phyloP scores from a whole-genome alignment of 306 rosid species.

The Vigna mungo region DNA sequence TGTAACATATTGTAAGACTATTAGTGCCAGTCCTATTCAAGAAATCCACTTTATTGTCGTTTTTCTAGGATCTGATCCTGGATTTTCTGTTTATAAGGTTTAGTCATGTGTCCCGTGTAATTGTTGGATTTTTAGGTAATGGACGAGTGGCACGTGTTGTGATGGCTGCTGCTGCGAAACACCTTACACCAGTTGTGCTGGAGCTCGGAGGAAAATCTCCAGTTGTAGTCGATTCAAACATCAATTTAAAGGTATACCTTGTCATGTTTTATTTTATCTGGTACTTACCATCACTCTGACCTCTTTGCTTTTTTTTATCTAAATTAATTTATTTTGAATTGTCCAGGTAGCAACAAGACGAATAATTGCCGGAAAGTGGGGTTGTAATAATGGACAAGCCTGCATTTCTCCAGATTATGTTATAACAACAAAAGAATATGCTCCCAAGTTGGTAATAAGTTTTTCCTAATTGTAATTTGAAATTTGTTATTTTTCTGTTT shows the following conservation, averaged over 20 bases:
- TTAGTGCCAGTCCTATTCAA: constrained; percentile 1
- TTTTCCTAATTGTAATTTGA: constrained; percentile 30
- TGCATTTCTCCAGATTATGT: constrained; percentile 88
- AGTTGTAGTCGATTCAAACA: constrained; percentile 76
- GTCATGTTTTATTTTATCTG: constrained; percentile 12
- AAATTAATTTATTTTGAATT: constrained; percentile 39
- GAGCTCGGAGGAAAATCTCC: constrained; percentile 99
- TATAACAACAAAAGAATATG: constrained; percentile 81
- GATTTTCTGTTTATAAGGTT: not conserved
- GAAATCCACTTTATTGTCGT: not conserved
- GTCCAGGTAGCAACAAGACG: constrained; percentile 79
- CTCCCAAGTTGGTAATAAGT: constrained; percentile 79
- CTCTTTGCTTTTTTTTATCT: constrained; percentile 38
- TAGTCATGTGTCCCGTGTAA: not conserved
- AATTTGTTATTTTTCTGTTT: constrained; percentile 33
- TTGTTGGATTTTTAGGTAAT: constrained; percentile 62
- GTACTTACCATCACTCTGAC: not conserved
- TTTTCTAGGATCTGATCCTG: not conserved
- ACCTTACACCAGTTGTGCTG: constrained; percentile 95
- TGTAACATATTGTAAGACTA: not conserved
- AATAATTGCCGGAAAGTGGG: constrained; percentile 95
- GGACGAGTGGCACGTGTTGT: constrained; percentile 83
- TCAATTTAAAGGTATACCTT: constrained; percentile 65
- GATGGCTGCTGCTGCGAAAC: constrained; percentile 97
- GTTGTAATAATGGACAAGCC: constrained; percentile 93